These are phyloP conservation scores for Hibiscus syriacus DNA, from an alignment of 345 rosid species.

Conservation along the genomic window DNA sequence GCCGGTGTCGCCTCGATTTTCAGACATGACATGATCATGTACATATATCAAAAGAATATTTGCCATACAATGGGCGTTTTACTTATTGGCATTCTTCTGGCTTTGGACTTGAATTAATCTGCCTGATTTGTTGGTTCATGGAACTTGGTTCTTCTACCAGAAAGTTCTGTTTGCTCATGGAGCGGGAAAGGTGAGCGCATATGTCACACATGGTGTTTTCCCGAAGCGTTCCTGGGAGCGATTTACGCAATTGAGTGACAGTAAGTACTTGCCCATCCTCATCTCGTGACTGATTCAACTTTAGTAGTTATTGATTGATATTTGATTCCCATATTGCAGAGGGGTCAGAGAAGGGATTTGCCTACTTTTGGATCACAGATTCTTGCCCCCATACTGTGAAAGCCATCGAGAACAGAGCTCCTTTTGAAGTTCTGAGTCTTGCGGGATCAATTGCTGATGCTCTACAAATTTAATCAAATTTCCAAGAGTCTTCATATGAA, in stretches of 20 bases:
- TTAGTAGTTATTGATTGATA: background rate
- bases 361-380: conserved; percentile 93
- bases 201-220: conserved; percentile 95
- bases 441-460: conserved; percentile 90
- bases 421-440: conserved; percentile 86
- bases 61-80: background rate
- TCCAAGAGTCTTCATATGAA: background rate
- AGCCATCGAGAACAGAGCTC: conserved; percentile 63
- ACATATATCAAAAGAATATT: background rate
- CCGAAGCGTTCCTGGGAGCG: conserved; percentile 92
- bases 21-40: background rate
- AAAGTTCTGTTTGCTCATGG: conserved; percentile 87
- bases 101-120: background rate
- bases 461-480: conserved; percentile 50
- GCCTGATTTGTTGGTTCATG: background rate
- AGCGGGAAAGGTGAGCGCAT: conserved; percentile 92
- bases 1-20: too few relatives aligned
- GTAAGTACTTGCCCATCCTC: conserved; percentile 24
- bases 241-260: conserved; percentile 48
- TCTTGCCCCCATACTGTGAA: conserved; percentile 88
- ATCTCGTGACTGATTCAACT: background rate
- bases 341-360: conserved; percentile 54
- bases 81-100: background rate
- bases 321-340: conserved; percentile 9
- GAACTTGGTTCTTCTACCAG: conserved; percentile 29